phyloP scores from a whole-genome alignment of 257 asterid species.

The Verbascum thapsus region DNA sequence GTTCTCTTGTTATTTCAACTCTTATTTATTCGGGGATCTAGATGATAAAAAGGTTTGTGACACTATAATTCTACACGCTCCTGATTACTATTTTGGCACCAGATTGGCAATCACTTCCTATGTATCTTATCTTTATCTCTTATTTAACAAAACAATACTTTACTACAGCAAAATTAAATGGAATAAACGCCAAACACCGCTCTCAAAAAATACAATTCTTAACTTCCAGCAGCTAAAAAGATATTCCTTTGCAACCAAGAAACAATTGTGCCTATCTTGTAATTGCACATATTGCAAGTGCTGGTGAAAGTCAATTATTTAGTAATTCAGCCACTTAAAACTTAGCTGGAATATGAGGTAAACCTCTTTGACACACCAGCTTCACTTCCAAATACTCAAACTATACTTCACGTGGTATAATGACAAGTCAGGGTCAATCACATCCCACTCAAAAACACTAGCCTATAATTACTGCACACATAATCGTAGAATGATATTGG shows the following conservation, averaged over 20 bases:
- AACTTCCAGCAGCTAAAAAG: not conserved
- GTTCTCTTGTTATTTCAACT: no score
- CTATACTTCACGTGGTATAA: not conserved
- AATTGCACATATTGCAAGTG: not conserved
- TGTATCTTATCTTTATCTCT: no score
- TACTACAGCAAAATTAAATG: not conserved
- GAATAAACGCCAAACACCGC: not conserved
- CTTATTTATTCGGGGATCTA: no score
- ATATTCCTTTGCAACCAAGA: constrained; percentile 2
- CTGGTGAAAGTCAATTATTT: not conserved
- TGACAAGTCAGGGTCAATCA: constrained; percentile 14
- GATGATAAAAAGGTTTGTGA: no score
- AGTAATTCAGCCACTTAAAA: not conserved
- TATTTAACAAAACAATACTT: no score
- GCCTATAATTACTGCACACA: not conserved
- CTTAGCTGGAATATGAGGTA: not conserved
- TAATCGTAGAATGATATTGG: not conserved
- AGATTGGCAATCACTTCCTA: no score
- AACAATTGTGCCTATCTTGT: not conserved
- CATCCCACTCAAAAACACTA: constrained; percentile 5
- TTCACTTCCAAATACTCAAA: constrained; percentile 12
- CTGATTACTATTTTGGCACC: no score
- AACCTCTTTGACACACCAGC: constrained; percentile 10
- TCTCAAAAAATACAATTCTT: not conserved
- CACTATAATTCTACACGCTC: no score